Percentiles rank a stretch among this genome's conserved stretches.
Evolutionary conservation across 345 rosid species (phyloP).

Genomic region (Salix caprea): DNA sequence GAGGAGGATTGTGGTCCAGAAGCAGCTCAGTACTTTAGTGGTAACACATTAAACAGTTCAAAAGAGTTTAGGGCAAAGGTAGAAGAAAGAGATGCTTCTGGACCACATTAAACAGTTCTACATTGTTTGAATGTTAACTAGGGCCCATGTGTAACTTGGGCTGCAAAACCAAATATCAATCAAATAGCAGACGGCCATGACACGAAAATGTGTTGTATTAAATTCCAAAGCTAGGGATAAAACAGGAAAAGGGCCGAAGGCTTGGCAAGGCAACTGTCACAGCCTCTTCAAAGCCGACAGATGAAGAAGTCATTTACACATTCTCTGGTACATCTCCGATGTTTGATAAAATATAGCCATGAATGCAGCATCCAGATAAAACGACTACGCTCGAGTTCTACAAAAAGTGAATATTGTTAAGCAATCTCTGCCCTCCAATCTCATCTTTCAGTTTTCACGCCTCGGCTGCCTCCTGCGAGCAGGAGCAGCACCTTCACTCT

Average conservation of each 20-base stretch:
- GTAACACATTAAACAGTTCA: conserved; percentile 47
- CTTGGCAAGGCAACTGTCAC: neutral
- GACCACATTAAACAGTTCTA: too few relatives aligned
- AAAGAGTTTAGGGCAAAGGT: conserved; percentile 71
- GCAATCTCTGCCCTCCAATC: neutral
- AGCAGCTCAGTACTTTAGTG: conserved; percentile 77
- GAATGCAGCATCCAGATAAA: conserved; percentile 22
- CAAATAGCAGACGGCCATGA: neutral
- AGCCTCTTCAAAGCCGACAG: neutral
- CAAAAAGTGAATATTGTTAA: conserved; percentile 21
- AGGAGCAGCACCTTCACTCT: conserved; percentile 29
- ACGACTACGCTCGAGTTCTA: conserved; percentile 22
- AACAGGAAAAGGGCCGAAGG: neutral
- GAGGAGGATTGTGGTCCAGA: conserved; percentile 84
- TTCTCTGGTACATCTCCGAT: conserved; percentile 7
- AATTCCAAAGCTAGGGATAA: neutral
- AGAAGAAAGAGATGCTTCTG: conserved; percentile 80
- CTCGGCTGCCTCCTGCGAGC: conserved; percentile 49
- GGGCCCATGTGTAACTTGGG: too few relatives aligned
- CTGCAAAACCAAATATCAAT: neutral
- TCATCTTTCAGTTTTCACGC: conserved; percentile 44
- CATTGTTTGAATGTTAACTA: neutral
- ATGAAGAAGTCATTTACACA: conserved; percentile 30
- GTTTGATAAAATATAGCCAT: neutral
- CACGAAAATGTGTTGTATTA: neutral